Evolutionary conservation across 176 grass and related monocot species (phyloP).

Genomic region (Eleusine indica): DNA sequence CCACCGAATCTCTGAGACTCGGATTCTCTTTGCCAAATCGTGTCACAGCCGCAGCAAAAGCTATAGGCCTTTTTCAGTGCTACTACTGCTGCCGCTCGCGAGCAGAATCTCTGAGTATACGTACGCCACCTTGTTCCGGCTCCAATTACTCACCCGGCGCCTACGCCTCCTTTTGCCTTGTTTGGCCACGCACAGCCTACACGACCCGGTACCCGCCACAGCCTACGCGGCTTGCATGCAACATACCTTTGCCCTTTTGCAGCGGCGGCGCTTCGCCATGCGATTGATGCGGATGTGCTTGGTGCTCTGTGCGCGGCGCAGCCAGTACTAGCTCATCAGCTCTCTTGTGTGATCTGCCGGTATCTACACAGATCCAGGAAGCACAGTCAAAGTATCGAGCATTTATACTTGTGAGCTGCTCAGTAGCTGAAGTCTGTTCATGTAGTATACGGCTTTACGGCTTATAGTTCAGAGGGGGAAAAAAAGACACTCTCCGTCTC

Average conservation of each 20-base stretch:
- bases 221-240: neutral
- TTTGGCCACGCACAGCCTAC: constrained; percentile 43
- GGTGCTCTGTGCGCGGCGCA: neutral
- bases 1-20: neutral
- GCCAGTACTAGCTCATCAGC: too few relatives aligned
- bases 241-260: neutral
- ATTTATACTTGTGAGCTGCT: too few relatives aligned
- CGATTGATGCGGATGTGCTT: constrained; percentile 29
- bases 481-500: too few relatives aligned
- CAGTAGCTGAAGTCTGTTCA: too few relatives aligned
- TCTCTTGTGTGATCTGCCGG: too few relatives aligned
- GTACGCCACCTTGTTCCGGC: neutral
- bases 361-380: neutral
- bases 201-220: neutral
- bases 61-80: neutral
- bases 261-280: neutral
- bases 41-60: neutral
- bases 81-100: neutral
- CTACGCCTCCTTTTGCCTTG: constrained; percentile 38
- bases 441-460: too few relatives aligned
- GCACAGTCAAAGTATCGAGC: too few relatives aligned
- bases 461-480: too few relatives aligned
- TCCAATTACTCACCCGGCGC: neutral
- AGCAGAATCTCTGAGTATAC: neutral
- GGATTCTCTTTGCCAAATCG: constrained; percentile 14